Base-by-base conservation (phyloP, 306 rosid genomes). In the Rosa multiflora region DNA sequence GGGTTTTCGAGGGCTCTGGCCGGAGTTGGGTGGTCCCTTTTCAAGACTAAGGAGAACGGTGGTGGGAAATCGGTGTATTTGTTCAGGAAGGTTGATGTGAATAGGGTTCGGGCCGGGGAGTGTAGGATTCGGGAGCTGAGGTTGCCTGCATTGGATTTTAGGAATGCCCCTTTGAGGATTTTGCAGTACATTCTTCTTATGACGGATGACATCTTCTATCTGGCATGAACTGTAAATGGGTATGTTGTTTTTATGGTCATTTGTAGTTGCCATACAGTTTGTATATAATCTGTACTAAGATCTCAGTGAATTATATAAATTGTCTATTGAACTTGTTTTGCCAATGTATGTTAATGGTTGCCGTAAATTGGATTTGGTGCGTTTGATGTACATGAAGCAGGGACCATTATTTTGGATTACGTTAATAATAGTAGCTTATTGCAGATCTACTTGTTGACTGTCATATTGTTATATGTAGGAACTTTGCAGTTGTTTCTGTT, bases 141-240 rank as follows among this genome's bases (percentile, higher is more conserved):
- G 58, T 74, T 90, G 83, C 94, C 94, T 0, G 82, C 82, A 15
- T 84, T 90, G 87, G 91, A 90, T 82, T 90, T 90, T 73, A 76
- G 85, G 52, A 90, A 90, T 83, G 90, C 92, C 32, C 94, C 94
- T 74, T 55, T 90, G 82, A 68, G 88, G 82, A 90, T 90, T 80
- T 83, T 90, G 91, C 94, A 90, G 87, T 90, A 90, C 88, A 87
- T 90, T 85, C 83, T 90, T 78, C 86, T 90, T 63, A 90, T 90
- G 91, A 90, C 94, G 12, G 92, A 85, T 85, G 88, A 88, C 8
- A 67, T 85, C 15, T 84, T 84, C 79, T 84, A 78, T 75, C 82
- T 84, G 18, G 79, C 87, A 10, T 84, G 72, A 82, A 47, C 55
- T 3, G 35, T 5, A 3, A 35, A 35, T 26, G 47, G 82, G 89